Conservation (phyloP, 768 basidiomycete genomes). For the Podaxis sp. region DNA sequence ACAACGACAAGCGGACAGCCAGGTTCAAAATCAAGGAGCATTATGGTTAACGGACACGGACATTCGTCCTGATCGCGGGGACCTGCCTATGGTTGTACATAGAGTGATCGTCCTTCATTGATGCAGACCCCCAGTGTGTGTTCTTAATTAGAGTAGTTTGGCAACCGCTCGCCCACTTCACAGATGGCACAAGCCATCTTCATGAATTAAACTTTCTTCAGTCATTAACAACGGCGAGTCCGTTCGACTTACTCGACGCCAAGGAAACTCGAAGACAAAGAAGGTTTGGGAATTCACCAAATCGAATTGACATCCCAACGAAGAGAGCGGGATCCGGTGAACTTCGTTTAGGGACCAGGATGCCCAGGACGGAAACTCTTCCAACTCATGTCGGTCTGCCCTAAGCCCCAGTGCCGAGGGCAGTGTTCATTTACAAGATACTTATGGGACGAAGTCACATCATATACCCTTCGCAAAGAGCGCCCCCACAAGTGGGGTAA, state of each 20-base stretch:
- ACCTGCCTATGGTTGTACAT: neutral
- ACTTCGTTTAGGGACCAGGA: neutral
- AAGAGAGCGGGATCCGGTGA: neutral
- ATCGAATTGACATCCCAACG: too few relatives aligned
- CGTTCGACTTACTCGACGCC: too few relatives aligned
- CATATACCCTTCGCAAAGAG: neutral
- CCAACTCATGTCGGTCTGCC: neutral
- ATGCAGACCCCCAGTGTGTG: neutral
- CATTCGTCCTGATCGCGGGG: neutral
- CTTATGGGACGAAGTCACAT: neutral
- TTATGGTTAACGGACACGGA: neutral
- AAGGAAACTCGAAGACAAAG: too few relatives aligned
- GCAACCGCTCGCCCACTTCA: neutral
- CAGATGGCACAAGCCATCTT: neutral
- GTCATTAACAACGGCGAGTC: neutral
- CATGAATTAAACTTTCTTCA: neutral
- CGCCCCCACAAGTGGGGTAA: neutral
- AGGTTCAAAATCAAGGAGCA: neutral
- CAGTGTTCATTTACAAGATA: neutral
- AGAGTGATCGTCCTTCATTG: neutral
- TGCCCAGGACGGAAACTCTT: neutral
- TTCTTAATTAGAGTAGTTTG: neutral
- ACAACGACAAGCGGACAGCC: neutral
- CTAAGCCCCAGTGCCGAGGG: neutral
- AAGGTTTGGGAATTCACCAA: too few relatives aligned